Base-by-base conservation (phyloP, 2,329 filamentous ascomycete genomes). In the Hansfordia pulvinata region DNA sequence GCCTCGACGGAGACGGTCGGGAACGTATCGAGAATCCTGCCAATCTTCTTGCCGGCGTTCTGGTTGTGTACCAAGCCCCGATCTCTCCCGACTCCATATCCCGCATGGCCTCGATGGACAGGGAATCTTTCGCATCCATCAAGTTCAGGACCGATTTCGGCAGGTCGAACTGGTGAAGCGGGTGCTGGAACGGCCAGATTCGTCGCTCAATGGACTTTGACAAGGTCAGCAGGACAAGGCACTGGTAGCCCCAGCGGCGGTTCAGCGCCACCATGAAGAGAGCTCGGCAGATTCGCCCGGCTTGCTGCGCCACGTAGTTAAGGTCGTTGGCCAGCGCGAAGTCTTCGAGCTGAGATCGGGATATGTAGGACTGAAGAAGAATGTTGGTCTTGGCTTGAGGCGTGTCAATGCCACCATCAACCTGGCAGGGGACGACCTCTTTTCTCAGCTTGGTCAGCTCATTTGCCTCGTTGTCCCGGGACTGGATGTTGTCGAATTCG, bases 261-360 rank as follows among this genome's bases (percentile, higher is more conserved):
- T 96, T 96, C 27, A 98, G 60, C 2, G 90, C 88, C 41, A 98
- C 88, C 84, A 96, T 93, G 53, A 98, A 98, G 10, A 98, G 56
- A 3, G 92, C 84, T 34, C 92, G 69, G 44, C 86, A 94, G 31
- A 98, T 98, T 50, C 90, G 77, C 2, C 85, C 83, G 8, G 90
- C 79, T 49, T 98, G 93, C 47, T 98, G 90, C 2, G 90, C 84
- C 22, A 98, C 83, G 44, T 98, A 98, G 36, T 84, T 84, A 23
- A 82, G 77, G 47, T 98, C 90, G 12, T 92, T 96, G 2, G 79
- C 70, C 8, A 98, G 59, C 0, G 90, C 88, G 53, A 96, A 98
- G 49, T 98, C 90, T 35, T 96, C 88, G 1, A 90, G 67, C 40
- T 81, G 78, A 1, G 76, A 79, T 38, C 81, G 71, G 20, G 85